These are phyloP conservation scores for Viola odorata DNA, from an alignment of 345 rosid genomes.

Conservation along the genomic window DNA sequence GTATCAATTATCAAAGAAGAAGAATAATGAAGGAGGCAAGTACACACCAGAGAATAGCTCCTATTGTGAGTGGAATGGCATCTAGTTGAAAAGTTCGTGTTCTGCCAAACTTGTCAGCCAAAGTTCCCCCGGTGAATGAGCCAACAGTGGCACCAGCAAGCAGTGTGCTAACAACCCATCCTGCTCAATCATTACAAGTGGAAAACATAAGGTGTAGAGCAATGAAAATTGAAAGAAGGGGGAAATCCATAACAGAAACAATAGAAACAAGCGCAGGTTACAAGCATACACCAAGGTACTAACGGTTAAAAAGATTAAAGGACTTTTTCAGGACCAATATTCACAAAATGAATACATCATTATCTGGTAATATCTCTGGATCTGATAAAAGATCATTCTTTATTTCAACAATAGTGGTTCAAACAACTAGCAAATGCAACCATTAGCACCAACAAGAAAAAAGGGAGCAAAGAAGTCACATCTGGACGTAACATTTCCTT, in stretches of 20 bases:
- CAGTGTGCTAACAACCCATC: slow-evolving; percentile 93
- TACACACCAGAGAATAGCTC: slow-evolving; percentile 70
- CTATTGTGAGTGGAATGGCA: slow-evolving; percentile 85
- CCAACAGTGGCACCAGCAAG: slow-evolving; percentile 98
- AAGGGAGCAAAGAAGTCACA: background rate
- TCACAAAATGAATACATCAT: too few species aligned
- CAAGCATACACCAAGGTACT: background rate
- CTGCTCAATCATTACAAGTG: slow-evolving; percentile 35
- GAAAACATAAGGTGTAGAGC: slow-evolving; percentile 10
- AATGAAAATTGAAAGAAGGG: background rate
- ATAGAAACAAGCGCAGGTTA: too few species aligned
- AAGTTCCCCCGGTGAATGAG: slow-evolving; percentile 87
- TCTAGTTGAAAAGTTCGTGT: slow-evolving; percentile 86
- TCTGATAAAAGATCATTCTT: too few species aligned
- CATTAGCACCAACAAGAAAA: too few species aligned
- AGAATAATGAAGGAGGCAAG: slow-evolving; percentile 11
- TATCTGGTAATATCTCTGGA: too few species aligned
- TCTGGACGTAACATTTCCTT: slow-evolving; percentile 15
- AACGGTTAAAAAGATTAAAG: too few species aligned
- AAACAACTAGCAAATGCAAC: too few species aligned
- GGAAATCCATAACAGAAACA: background rate
- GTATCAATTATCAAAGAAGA: background rate
- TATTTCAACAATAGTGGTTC: too few species aligned
- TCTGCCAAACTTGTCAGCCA: slow-evolving; percentile 96
- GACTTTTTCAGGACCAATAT: too few species aligned